These are phyloP conservation scores for Picea glauca DNA, from an alignment of 75 land plant species.

Conservation along the genomic window DNA sequence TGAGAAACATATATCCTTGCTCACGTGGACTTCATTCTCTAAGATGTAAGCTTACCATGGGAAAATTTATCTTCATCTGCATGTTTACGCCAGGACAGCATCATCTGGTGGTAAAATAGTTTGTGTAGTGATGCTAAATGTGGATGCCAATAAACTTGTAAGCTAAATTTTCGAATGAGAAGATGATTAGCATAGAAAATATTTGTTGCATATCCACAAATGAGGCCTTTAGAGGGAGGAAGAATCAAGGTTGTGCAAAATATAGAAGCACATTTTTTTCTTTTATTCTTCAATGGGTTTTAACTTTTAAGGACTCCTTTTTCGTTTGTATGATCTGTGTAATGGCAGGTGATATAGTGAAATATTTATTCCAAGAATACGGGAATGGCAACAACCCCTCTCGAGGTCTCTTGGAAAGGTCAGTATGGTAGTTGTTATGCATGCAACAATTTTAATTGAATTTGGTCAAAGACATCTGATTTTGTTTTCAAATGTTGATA, in stretches of 20 bases:
- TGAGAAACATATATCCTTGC: neutral
- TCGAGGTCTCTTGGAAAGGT: constrained; percentile 83
- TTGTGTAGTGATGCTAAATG: neutral
- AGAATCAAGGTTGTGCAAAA: neutral
- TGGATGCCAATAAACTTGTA: neutral
- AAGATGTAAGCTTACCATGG: neutral
- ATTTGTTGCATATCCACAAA: neutral
- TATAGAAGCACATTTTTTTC: neutral
- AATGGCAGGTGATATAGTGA: constrained; percentile 74
- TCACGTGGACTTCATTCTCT: neutral
- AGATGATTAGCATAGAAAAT: neutral
- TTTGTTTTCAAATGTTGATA: neutral
- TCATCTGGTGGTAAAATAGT: neutral
- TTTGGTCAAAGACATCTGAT: neutral
- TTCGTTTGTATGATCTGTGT: neutral
- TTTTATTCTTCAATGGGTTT: neutral
- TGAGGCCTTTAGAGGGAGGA: neutral
- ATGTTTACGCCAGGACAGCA: too few relatives aligned
- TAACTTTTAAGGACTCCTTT: too few relatives aligned
- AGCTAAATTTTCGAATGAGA: neutral
- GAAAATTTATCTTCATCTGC: too few relatives aligned
- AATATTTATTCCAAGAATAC: constrained; percentile 75
- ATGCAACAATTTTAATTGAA: too few relatives aligned
- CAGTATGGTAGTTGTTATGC: neutral
- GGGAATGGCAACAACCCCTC: constrained; percentile 70